A percentile compares a stretch with the other conserved stretches of the same genome.
Evolutionary conservation across 345 rosid species (phyloP).

Genomic region (Abelmoschus esculentus): DNA sequence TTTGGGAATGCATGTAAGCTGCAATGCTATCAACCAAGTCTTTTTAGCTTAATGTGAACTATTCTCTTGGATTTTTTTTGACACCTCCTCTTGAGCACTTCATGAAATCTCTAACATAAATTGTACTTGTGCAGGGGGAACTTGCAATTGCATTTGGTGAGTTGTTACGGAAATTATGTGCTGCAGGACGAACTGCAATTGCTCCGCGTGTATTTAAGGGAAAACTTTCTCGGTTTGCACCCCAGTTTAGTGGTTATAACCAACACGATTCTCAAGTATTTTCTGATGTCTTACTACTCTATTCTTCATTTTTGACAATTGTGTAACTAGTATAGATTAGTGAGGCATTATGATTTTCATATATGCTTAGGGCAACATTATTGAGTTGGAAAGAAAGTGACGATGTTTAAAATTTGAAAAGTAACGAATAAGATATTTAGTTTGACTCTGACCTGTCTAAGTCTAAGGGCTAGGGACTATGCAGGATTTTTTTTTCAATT

Average conservation of each 20-base stretch:
- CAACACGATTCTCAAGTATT: conserved; percentile 96
- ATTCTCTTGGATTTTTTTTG: neutral
- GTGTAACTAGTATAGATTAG: neutral
- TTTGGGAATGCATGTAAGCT: conserved; percentile 77
- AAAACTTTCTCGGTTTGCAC: conserved; percentile 78
- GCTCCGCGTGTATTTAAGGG: conserved; percentile 81
- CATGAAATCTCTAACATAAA: conserved; percentile 17
- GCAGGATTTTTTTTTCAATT: too few species aligned
- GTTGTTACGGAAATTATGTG: conserved; percentile 76
- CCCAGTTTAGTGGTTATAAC: conserved; percentile 88
- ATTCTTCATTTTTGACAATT: neutral
- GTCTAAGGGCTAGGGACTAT: too few species aligned
- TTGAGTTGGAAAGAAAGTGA: neutral
- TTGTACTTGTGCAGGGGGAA: conserved; percentile 64
- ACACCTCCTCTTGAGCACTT: neutral
- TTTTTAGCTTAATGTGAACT: conserved; percentile 2
- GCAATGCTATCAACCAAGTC: conserved; percentile 6
- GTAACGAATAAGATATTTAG: too few species aligned
- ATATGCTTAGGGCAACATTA: neutral
- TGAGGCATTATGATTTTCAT: neutral
- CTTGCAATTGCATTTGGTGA: conserved; percentile 88
- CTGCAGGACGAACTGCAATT: conserved; percentile 50
- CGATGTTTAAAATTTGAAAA: neutral
- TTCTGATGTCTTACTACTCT: neutral
- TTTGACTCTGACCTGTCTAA: too few species aligned